Evolutionary conservation across 2,329 filamentous ascomycete species (phyloP).

Genomic region (Colletotrichum magnum): DNA sequence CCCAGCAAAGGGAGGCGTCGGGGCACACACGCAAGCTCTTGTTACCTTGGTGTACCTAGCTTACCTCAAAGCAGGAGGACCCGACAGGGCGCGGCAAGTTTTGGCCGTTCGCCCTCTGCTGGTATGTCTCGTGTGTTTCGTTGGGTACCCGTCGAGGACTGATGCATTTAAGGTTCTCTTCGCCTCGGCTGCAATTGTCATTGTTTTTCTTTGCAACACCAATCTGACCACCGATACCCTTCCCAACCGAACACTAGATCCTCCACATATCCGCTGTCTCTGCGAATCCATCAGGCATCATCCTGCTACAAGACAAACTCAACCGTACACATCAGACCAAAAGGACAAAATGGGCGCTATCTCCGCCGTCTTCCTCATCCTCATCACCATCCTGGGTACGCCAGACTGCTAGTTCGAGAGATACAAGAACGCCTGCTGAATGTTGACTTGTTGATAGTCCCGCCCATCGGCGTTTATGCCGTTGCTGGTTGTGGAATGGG

Average conservation of each 20-base stretch:
- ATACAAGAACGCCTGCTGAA: conserved; percentile 40
- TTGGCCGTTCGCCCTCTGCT: conserved; percentile 19
- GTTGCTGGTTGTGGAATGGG: conserved; percentile 75
- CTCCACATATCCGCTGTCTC: not conserved
- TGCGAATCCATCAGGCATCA: conserved; percentile 28
- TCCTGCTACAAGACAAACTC: conserved; percentile 12
- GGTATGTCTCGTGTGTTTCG: conserved; percentile 5
- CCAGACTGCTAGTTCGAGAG: conserved; percentile 9
- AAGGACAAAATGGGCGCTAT: conserved; percentile 61
- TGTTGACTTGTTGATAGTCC: conserved; percentile 62
- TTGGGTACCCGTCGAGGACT: not conserved
- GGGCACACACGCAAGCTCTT: conserved; percentile 24
- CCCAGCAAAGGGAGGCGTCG: conserved; percentile 24
- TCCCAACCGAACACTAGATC: conserved; percentile 13
- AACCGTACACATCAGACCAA: conserved; percentile 33
- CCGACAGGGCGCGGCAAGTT: conserved; percentile 25
- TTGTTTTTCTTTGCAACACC: conserved; percentile 8
- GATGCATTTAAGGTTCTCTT: conserved; percentile 35
- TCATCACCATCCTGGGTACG: conserved; percentile 69
- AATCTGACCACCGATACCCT: conserved; percentile 18
- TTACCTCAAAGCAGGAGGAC: conserved; percentile 13
- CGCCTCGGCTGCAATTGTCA: conserved; percentile 18
- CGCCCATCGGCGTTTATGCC: conserved; percentile 74
- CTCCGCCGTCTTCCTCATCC: conserved; percentile 63
- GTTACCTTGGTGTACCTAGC: not conserved